phyloP scores from a whole-genome alignment of 108 stramenopile genomes.

The Skeletonema potamos region DNA sequence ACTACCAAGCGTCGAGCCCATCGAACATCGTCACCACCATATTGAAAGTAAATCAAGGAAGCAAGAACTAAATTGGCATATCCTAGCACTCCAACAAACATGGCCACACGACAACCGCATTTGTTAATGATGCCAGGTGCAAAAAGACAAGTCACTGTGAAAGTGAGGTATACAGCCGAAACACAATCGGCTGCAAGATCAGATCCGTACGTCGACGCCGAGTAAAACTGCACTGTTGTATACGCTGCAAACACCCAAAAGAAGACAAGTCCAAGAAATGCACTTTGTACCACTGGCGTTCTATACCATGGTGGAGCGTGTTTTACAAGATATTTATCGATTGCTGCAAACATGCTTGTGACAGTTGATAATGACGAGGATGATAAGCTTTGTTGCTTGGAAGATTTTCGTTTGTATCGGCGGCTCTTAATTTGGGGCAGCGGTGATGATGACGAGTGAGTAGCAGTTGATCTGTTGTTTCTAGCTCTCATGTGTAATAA shows the following conservation, averaged over 20 bases:
- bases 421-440: background rate
- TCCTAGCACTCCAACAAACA: constrained; percentile 47
- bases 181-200: constrained; percentile 42
- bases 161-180: constrained; percentile 39
- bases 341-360: constrained; percentile 6
- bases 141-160: constrained; percentile 45
- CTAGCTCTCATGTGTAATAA: background rate
- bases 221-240: constrained; percentile 56
- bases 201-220: constrained; percentile 43
- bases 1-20: constrained; percentile 43
- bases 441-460: background rate
- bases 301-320: constrained; percentile 37
- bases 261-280: constrained; percentile 49
- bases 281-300: constrained; percentile 35
- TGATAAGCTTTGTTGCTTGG: background rate
- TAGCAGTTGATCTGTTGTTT: background rate
- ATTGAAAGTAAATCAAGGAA: constrained; percentile 44
- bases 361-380: background rate
- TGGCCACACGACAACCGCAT: constrained; percentile 33
- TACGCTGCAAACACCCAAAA: constrained; percentile 59
- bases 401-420: background rate
- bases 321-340: constrained; percentile 10
- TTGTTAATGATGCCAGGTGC: constrained; percentile 46
- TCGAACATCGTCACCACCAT: constrained; percentile 15
- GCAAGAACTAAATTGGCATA: constrained; percentile 42